Conservation (phyloP, 2,329 filamentous ascomycete species). For the Pseudopithomyces chartarum region DNA sequence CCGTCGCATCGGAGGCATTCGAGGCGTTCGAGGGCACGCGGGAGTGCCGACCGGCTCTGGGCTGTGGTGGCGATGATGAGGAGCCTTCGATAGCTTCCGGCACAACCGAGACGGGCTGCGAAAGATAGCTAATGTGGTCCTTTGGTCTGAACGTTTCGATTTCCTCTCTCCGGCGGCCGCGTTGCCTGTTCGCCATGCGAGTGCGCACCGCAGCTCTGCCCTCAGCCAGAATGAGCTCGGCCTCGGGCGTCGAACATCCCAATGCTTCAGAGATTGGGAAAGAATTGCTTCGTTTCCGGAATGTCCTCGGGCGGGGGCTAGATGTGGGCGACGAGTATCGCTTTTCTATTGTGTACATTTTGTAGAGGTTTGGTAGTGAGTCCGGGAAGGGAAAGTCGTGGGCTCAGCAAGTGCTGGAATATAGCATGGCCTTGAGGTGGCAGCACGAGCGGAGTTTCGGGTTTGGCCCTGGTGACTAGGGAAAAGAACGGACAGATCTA, state of each 20-base stretch:
- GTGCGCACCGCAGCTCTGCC: slow-evolving; percentile 40
- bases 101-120: slow-evolving; percentile 6
- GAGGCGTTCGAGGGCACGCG: slow-evolving; percentile 36
- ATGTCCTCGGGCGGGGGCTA: slow-evolving; percentile 26
- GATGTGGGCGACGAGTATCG: slow-evolving; percentile 28
- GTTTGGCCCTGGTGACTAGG: neutral
- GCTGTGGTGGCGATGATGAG: slow-evolving; percentile 13
- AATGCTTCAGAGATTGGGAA: slow-evolving; percentile 40
- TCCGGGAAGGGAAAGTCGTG: slow-evolving; percentile 19
- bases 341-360: slow-evolving; percentile 33
- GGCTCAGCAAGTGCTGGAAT: slow-evolving; percentile 6
- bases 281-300: slow-evolving; percentile 44
- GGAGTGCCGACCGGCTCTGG: slow-evolving; percentile 21
- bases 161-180: slow-evolving; percentile 23
- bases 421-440: slow-evolving; percentile 30
- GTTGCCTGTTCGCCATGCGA: slow-evolving; percentile 30
- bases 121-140: slow-evolving; percentile 40
- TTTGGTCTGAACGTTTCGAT: slow-evolving; percentile 30
- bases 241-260: slow-evolving; percentile 43
- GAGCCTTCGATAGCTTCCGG: slow-evolving; percentile 18
- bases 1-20: slow-evolving; percentile 27
- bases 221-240: slow-evolving; percentile 41
- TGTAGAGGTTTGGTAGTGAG: neutral
- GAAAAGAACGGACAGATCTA: slow-evolving; percentile 22
- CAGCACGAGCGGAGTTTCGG: slow-evolving; percentile 17